Conservation (phyloP, 192 early-diverging fungal genomes). For the Coemansia sp. region DNA sequence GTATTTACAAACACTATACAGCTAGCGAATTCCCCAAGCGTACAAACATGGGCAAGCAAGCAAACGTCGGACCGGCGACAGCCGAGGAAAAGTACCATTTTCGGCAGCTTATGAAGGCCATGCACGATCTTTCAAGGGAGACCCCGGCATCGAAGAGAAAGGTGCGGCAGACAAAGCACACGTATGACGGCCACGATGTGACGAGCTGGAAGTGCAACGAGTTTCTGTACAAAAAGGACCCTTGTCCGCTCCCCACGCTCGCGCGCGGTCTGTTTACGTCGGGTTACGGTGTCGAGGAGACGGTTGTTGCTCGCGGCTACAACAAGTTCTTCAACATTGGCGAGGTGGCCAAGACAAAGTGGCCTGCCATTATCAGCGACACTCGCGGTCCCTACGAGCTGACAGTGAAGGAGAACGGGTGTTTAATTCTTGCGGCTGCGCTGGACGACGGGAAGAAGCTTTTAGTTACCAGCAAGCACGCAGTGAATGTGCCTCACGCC, state of each 20-base stretch:
- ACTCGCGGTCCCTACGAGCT: constrained; percentile 88
- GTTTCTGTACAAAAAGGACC: constrained; percentile 65
- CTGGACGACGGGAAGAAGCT: constrained; percentile 60
- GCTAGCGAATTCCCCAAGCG: not conserved
- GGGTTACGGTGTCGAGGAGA: constrained; percentile 16
- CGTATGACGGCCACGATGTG: constrained; percentile 27
- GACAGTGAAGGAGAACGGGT: constrained; percentile 96
- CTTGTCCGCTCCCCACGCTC: constrained; percentile 64
- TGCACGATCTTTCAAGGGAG: constrained; percentile 17
- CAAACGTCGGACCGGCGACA: constrained; percentile 12
- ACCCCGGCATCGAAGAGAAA: constrained; percentile 34
- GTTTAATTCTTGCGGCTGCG: constrained; percentile 83
- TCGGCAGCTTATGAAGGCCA: constrained; percentile 29
- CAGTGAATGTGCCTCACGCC: constrained; percentile 41
- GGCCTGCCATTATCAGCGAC: constrained; percentile 57
- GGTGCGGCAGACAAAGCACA: constrained; percentile 30
- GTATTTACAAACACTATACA: not conserved
- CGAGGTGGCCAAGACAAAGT: constrained; percentile 64
- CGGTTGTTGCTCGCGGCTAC: constrained; percentile 85
- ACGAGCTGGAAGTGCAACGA: constrained; percentile 71
- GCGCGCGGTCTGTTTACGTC: constrained; percentile 83
- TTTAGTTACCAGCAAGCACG: constrained; percentile 90
- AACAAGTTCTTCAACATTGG: constrained; percentile 95
- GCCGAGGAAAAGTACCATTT: constrained; percentile 27
- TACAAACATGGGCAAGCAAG: not conserved